Percentiles rank a stretch among this genome's conserved stretches.
phyloP scores from a whole-genome alignment of 1,284 basidiomycete species.

The Singerocomus rubriflavus region DNA sequence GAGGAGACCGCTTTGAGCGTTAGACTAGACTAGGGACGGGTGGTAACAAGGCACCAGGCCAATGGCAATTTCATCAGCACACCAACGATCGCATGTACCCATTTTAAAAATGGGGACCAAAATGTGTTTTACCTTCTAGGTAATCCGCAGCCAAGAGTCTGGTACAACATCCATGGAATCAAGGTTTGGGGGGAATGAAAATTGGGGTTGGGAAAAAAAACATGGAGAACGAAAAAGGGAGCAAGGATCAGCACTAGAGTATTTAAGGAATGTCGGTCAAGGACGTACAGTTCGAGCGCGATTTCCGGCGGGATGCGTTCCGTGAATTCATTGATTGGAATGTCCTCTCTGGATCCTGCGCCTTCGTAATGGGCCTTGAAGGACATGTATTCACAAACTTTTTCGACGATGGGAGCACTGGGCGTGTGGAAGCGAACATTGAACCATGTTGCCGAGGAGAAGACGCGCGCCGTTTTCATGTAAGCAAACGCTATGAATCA shows the following conservation, averaged over 20 bases:
- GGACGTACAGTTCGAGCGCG: conserved; percentile 74
- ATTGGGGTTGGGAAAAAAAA: conserved; percentile 39
- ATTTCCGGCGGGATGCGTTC: conserved; percentile 80
- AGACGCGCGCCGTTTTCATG: background rate
- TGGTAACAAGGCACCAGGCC: conserved; percentile 5
- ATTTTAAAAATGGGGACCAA: conserved; percentile 17
- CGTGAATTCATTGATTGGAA: conserved; percentile 68
- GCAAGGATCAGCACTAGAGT: conserved; percentile 11
- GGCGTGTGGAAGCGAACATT: background rate
- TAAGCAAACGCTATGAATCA: conserved; percentile 5
- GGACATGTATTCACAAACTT: conserved; percentile 77
- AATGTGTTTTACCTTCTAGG: conserved; percentile 53
- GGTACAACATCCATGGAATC: conserved; percentile 7
- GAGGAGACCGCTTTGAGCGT: background rate
- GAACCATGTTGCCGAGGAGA: background rate
- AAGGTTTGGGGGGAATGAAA: conserved; percentile 7
- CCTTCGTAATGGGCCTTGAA: conserved; percentile 72
- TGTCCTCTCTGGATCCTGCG: conserved; percentile 58
- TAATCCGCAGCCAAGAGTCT: conserved; percentile 74
- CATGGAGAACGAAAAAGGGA: background rate
- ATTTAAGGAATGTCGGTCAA: background rate
- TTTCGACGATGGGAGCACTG: conserved; percentile 77
- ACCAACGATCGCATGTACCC: background rate
- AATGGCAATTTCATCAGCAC: conserved; percentile 15
- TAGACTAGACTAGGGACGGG: conserved; percentile 20